Base-by-base conservation (phyloP, 305 asterid species). In the Solanum hybrid region DNA sequence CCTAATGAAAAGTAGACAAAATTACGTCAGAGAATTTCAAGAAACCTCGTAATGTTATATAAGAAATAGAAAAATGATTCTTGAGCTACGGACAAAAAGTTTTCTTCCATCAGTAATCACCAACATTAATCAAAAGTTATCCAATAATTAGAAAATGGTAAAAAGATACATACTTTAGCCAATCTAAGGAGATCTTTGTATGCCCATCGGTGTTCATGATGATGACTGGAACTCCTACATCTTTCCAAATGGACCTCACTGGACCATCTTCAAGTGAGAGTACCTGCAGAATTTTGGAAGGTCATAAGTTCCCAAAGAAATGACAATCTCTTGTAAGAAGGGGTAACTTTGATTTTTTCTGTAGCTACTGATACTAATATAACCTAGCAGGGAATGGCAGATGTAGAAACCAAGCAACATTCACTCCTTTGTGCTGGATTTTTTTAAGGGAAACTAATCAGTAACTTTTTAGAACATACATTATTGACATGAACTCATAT, bases 231-330 rank as follows among this genome's bases (percentile, higher is more conserved):
- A 93, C 86, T 72, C 95, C 97, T 5, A 90, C 31, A 89, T 94
- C 91, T 87, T 90, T 94, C 99, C 99, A 98, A 37, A 94, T 51
- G 86, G 92, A 92, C 86, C 81, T 91, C 51, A 93, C 93, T 2
- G 98, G 97, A 82, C 99, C 99, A 80, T 95, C 94, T 90, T 94
- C 95, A 91, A 90, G 92, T 38, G 99, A 89, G 87, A 95, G 93
- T 16, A 97, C 98, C 99, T 98, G 94, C 89, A 94, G 77, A 90
- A 29, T 75, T 88, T 27, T 66, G 88, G 42, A 85, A 85, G 46
- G 56, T 72, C 37, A 89, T 38, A 72, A 87, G 69, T 38, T 24
- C 79, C 88, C 79, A 86, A 35, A 87, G 27, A 78, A 24, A 88
- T 46, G 40, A 60, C 32, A 22, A 72, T 87, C 35, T 51, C 75